Conservation (phyloP, 2,329 filamentous ascomycete species). For the Ophiosphaerella herpotricha region DNA sequence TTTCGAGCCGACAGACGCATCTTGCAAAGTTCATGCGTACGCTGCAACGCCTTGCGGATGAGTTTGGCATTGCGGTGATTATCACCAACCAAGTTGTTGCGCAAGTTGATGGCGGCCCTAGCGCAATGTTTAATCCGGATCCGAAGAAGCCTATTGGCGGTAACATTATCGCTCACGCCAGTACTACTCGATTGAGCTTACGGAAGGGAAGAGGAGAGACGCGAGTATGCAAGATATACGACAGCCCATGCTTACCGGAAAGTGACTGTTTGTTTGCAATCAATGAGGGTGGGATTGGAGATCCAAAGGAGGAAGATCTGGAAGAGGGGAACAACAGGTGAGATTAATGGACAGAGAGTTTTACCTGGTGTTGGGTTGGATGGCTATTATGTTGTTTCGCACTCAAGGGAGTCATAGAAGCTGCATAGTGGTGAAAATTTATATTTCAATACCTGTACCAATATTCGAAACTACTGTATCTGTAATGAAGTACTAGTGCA, state of each 20-base stretch:
- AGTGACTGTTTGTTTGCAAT: slow-evolving; percentile 97
- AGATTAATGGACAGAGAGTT: slow-evolving; percentile 1
- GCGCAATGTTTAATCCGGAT: slow-evolving; percentile 98
- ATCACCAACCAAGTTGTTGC: slow-evolving; percentile 99
- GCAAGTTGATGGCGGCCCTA: slow-evolving; percentile 94
- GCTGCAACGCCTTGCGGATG: slow-evolving; percentile 74
- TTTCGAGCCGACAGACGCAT: slow-evolving; percentile 90
- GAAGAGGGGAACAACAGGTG: slow-evolving; percentile 63
- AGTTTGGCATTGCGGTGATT: slow-evolving; percentile 95
- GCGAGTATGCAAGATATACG: slow-evolving; percentile 98
- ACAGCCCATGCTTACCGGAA: slow-evolving; percentile 95
- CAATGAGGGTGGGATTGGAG: slow-evolving; percentile 93
- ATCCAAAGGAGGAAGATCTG: slow-evolving; percentile 92
- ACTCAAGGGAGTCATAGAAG: slow-evolving; percentile 18
- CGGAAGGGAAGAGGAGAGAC: slow-evolving; percentile 97
- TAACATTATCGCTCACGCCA: slow-evolving; percentile 98
- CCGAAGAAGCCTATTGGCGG: slow-evolving; percentile 99
- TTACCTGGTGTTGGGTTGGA: neutral
- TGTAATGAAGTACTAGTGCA: neutral
- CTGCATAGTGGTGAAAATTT: neutral
- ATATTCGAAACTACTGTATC: neutral
- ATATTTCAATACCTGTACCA: neutral
- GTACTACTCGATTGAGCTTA: slow-evolving; percentile 89
- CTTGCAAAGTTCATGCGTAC: slow-evolving; percentile 87
- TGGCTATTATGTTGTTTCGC: slow-evolving; percentile 3